Base-by-base conservation (phyloP, 768 basidiomycete species). In the Tylopilus plumbeoviolaceoides region DNA sequence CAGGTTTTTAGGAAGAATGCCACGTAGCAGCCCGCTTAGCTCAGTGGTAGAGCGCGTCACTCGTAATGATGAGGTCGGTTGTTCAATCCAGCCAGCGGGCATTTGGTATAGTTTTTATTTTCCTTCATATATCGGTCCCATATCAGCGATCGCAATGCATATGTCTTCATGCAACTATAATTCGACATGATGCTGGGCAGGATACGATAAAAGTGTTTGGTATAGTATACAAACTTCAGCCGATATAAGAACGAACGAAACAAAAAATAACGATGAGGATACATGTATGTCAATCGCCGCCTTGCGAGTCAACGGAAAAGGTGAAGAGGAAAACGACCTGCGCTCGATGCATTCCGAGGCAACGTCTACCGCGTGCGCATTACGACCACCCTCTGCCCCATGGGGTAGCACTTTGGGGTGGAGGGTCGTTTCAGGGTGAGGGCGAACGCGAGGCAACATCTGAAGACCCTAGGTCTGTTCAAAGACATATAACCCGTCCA, bases 41-140 rank as follows among this genome's bases (percentile, higher is more conserved):
- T 72, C 71, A 72, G 71, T 73, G 72, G 71, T 70, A 73, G 71
- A 73, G 72, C 72, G 71, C 72, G 60, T 65, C 71, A 66, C 71
- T 71, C 68, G 70, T 71, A 70, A 72, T 72, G 70, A 64, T 72
- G 70, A 72, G 70, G 70, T 72, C 70, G 71, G 70, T 72, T 72
- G 71, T 72, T 72, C 71, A 71, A 72, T 71, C 71, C 70, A 71
- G 68, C 70, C 71, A 72, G 66, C 63, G 71, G 70, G 70, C 70
- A 72, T 0, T 3, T 17, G 35, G 14, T 38, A 1, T 9, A 7
- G 8, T 30, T 30, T 38, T 8, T 36, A 12, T 33, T 57, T 38
- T 38, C 2, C 12, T 9, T 18, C 38, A n/a, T 6, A 7, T 4
- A 7, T 4, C 8, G 7, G 14, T 14, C 12, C 4, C 8, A 14